Conservation (phyloP, 495 filamentous ascomycete species). For the Neurospora intermedia region DNA sequence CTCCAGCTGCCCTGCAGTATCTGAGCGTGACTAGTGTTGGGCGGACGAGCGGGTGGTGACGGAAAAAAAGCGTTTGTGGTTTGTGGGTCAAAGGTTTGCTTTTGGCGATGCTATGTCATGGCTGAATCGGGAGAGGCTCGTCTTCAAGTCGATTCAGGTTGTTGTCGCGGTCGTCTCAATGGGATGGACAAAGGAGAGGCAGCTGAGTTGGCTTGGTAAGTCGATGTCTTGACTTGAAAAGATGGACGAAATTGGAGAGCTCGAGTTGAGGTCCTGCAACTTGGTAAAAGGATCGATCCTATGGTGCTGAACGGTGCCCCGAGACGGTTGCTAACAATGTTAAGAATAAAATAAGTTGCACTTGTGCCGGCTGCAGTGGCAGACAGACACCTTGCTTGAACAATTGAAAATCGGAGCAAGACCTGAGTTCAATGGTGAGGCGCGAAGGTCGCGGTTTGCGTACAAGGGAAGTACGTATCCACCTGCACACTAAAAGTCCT, state of each 20-base stretch:
- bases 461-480: neutral
- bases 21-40: neutral
- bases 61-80: neutral
- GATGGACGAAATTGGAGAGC: neutral
- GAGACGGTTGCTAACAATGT: neutral
- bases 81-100: neutral
- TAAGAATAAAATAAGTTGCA: neutral
- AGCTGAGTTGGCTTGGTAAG: neutral
- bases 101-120: conserved; percentile 17
- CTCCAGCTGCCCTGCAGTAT: neutral
- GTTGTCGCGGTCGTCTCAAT: neutral
- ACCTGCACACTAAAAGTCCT: neutral
- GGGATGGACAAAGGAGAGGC: neutral
- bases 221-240: neutral
- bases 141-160: neutral
- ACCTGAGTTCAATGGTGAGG: neutral
- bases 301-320: neutral
- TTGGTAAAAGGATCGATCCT: neutral
- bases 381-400: neutral
- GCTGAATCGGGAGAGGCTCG: neutral
- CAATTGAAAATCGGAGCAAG: neutral
- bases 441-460: neutral
- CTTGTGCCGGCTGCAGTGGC: neutral
- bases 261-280: neutral
- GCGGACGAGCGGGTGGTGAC: neutral